Percentiles rank a stretch among this genome's conserved stretches.
Conservation (phyloP, 345 rosid genomes). For the Arabis alpina region DNA sequence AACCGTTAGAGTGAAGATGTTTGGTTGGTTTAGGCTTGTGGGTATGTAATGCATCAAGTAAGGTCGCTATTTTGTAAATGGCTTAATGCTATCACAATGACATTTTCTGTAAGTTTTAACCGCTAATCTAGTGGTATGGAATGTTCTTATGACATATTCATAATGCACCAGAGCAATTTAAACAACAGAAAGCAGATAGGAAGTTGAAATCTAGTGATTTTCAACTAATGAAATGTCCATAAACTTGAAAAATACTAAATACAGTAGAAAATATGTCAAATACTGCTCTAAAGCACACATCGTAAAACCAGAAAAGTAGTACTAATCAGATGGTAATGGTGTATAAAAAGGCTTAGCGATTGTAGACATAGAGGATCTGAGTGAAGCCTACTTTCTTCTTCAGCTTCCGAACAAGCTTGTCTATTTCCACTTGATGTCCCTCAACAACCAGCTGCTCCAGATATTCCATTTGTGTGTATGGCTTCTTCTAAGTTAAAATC, state of each 20-base stretch:
- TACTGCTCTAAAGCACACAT: background rate
- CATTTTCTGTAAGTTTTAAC: constrained; percentile 19
- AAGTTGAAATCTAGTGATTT: constrained; percentile 9
- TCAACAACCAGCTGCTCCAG: constrained; percentile 16
- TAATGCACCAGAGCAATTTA: constrained; percentile 3
- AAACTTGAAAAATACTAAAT: too few species aligned
- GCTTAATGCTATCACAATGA: background rate
- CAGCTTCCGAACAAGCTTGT: constrained; percentile 2
- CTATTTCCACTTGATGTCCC: background rate
- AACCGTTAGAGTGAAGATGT: constrained; percentile 3
- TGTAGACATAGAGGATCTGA: constrained; percentile 7
- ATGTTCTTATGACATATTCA: constrained; percentile 4
- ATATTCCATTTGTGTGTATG: constrained; percentile 3
- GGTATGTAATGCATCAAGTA: background rate
- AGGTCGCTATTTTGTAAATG: constrained; percentile 7
- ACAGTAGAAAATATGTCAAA: constrained; percentile 4
- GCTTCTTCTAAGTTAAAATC: constrained; percentile 2
- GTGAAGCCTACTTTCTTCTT: constrained; percentile 34
- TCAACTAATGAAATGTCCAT: background rate
- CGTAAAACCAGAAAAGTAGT: background rate
- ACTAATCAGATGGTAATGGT: constrained; percentile 2
- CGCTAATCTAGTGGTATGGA: constrained; percentile 4
- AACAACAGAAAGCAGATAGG: constrained; percentile 1
- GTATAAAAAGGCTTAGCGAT: constrained; percentile 1
- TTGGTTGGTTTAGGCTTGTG: constrained; percentile 13